Conservation (phyloP, 257 asterid genomes). For the Fraxinus americana region DNA sequence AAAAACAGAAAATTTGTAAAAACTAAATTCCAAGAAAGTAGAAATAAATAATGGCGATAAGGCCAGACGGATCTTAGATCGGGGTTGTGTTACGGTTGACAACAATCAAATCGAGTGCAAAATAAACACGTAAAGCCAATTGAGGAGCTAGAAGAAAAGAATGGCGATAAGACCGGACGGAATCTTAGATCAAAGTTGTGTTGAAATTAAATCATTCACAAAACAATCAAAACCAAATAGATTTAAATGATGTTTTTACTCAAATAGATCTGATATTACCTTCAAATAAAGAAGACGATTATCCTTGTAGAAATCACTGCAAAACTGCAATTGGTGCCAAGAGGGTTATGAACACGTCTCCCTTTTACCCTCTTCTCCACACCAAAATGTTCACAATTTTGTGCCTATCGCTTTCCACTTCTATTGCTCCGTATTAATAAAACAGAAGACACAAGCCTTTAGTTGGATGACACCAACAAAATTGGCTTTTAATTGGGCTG, state of each 20-base stretch:
- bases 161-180: not conserved
- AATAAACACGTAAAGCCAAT: not conserved
- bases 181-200: not conserved
- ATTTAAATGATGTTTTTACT: not conserved
- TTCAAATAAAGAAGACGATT: not conserved
- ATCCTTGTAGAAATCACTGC: not conserved
- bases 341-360: not conserved
- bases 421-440: too few species aligned
- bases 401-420: too few species aligned
- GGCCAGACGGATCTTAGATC: not conserved
- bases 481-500: too few species aligned
- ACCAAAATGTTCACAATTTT: too few species aligned
- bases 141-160: constrained; percentile 1
- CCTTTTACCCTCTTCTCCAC: not conserved
- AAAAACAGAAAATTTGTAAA: not conserved
- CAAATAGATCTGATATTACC: not conserved
- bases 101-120: not conserved
- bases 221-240: not conserved
- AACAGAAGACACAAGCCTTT: too few species aligned
- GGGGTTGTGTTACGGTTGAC: not conserved
- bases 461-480: too few species aligned
- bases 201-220: not conserved
- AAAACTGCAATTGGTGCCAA: not conserved
- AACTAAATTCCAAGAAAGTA: not conserved
- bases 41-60: not conserved